Base-by-base conservation (phyloP, 805 yeast species). In the Komagataella phaffii region DNA sequence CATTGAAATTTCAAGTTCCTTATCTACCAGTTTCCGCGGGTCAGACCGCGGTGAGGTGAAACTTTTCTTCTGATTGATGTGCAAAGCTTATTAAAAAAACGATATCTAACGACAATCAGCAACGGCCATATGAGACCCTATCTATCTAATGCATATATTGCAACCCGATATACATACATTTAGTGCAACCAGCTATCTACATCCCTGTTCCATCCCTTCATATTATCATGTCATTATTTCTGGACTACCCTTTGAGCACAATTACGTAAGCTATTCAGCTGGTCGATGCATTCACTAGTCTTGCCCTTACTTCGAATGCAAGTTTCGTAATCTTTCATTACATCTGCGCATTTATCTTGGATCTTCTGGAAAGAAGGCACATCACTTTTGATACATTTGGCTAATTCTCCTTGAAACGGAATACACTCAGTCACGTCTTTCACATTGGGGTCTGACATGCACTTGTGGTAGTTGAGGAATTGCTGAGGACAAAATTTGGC, bases 301-400 rank as follows among this genome's bases (percentile, higher is more conserved):
- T 72, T 62, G 57, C 75, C 70, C 54, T 67, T 61, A 61, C 12
- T 65, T 67, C 44, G 67, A 66, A 87, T 69, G 63, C 96, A 87
- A 18, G 68, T 68, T 58, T 86, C 91, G 60, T 86, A 87, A 3
- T 73, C 76, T 54, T 74, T 72, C 64, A 87, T 71, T 48, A 75
- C 68, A 3, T 70, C 71, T 10, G 77, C 71, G 64, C 96, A 87
- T 30, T 75, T 71, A 24, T 70, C 68, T 60, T 84, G 80, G 57
- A 87, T 85, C 60, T 73, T 77, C 60, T 79, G 80, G 64, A 85
- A 85, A 7, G 86, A 74, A 1, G 95, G 91, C 14, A 85, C 91
- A 44, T 66, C 61, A 12, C 69, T 68, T 59, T 73, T 76, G 55
- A 87, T 86, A 64, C 96, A 87, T 17, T 59, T 57, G 17, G 87